Base-by-base conservation (phyloP, 331 rosid species). In the Malus hybrid region DNA sequence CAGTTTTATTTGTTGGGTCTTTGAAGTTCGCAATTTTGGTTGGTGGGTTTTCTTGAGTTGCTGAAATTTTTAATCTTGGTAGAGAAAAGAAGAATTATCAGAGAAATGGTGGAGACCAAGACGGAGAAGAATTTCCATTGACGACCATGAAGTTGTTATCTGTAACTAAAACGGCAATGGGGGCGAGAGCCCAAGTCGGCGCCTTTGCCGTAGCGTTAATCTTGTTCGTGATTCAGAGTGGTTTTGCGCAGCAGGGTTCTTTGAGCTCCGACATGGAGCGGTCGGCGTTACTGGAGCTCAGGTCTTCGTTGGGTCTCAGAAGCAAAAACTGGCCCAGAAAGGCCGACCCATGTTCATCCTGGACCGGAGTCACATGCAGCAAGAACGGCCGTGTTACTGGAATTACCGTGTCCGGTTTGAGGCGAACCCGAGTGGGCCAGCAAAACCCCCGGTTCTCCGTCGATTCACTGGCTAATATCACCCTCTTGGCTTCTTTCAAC, bases 301-400 rank as follows among this genome's bases (percentile, higher is more conserved):
- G 99, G 63, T 80, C 96, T 1, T 87, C 99, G 20, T 75, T 94
- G 82, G 97, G 92, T 36, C 81, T 94, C 70, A 87, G 89, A 70
- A 82, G 86, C 24, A 84, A 63, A 67, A 80, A 92, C 79, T 94
- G 99, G 99, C 97, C 96, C 1, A 75, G 26, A 62, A 94, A 87
- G 79, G 72, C 74, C 9, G 86, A 89, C 52, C 96, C 97, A 3
- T 94, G 99, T 78, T 14, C 74, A 50, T 53, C 13, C 50, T 94
- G 99, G 99, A 78, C 60, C 1, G 99, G 99, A 5, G 72, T 94
- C 42, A 48, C 16, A 16, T 94, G 99, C 84, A 46, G 99, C 84
- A 46, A 10, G 75, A 77, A 80, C 8, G 91, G 92, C 29, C 72
- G 75, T 57, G 97, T 94, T 19, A 70, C 81, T 50, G 80, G 79